phyloP scores from a whole-genome alignment of 2,329 filamentous ascomycete genomes.

The Phialophora verrucosa region DNA sequence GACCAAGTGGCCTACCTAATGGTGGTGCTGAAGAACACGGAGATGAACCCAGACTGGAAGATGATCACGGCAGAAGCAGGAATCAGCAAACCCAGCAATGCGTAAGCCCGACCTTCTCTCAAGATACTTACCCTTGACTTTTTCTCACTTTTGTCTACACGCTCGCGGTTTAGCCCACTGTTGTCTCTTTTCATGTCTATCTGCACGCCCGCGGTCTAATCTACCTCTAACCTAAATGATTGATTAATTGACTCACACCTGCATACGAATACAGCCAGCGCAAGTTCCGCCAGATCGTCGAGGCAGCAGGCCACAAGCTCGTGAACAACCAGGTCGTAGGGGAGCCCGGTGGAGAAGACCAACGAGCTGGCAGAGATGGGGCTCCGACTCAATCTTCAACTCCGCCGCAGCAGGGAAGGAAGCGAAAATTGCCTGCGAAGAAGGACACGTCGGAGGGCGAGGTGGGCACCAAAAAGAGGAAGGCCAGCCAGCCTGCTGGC shows the following conservation, averaged over 20 bases:
- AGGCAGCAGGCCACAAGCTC: slow-evolving; percentile 2
- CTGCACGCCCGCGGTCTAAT: too few relatives aligned
- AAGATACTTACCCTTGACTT: too few relatives aligned
- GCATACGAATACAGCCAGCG: background rate
- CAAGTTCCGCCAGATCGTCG: slow-evolving; percentile 9
- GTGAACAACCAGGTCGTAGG: slow-evolving; percentile 2
- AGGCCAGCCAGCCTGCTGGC: background rate
- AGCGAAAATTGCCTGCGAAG: background rate
- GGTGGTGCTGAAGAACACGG: slow-evolving; percentile 3
- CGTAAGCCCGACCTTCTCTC: background rate
- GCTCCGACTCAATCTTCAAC: background rate
- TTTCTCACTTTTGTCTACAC: too few relatives aligned
- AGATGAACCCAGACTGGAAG: slow-evolving; percentile 3
- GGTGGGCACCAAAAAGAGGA: background rate
- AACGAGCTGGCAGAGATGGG: background rate
- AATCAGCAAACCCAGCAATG: slow-evolving; percentile 4
- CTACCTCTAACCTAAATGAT: too few relatives aligned
- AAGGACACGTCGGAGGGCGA: background rate
- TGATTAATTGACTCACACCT: too few relatives aligned
- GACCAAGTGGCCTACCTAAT: slow-evolving; percentile 1
- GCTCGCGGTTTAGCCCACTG: too few relatives aligned
- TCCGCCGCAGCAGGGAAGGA: background rate
- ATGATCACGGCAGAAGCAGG: background rate
- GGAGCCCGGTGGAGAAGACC: background rate
- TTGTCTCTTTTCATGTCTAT: too few relatives aligned